Evolutionary conservation across 2,329 filamentous ascomycete species (phyloP), one percentile per base, ranked within the genome.

Genomic region (Calonectria hawksworthii): DNA sequence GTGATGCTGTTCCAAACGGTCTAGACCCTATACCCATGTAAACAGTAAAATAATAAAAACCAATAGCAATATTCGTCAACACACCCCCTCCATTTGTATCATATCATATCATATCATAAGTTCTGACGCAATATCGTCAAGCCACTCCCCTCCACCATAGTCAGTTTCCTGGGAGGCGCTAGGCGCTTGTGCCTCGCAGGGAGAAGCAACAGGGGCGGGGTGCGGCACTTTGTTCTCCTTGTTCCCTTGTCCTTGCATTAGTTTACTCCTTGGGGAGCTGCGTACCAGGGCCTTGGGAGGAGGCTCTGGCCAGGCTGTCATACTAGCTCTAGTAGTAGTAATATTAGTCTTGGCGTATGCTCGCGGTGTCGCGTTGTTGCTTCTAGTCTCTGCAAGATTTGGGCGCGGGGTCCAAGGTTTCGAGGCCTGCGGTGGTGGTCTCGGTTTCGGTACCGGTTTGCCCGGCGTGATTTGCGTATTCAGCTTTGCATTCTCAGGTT

Each of bases 61-160:
- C 30, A 64, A n/a, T 9, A 44, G 41, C 5, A 44, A 66, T 51
- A 51, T 50, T 47, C 38, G 41, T 51, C 47, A 51, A 3, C 28
- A 23, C 18, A 14, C 9, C 26, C 9, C 51, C 26, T 65, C 56
- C 30, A 16, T 75, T 38, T 32, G 75, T 72, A 56, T 76, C 30
- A 41, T 51, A 47, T 71, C 47, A 28, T 66, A 18, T 74, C 65
- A 81, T 68, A 82, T 79, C 77, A 81, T 80, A 5, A 85, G 64
- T 32, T 85, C 84, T 7, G 80, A 71, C 1, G 81, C 83, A n/a
- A 84, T 74, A 23, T 86, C 84, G 32, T 86, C 85, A 6, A 86
- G 76, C 85, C 85, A 86, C 14, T 80, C 83, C 3, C 85, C 83
- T 2, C 85, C 85, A 8, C 85, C 85, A 23, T 86, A 86, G 30